Conservation (phyloP, 1,139 yeast genomes). For the Wickerhamomyces sp. region DNA sequence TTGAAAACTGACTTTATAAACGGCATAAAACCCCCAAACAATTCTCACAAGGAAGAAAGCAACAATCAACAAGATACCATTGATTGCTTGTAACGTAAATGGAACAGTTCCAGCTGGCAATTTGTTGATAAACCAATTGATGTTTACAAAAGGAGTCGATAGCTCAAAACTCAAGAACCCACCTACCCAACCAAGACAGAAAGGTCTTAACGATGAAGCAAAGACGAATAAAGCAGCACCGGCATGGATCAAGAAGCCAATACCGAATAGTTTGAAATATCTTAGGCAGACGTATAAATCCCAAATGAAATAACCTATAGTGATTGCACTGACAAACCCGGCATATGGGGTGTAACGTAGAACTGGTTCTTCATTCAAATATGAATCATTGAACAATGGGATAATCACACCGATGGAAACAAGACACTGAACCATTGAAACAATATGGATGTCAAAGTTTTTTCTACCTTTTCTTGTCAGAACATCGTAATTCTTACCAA, state of each 20-base stretch:
- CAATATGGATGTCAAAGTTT: constrained; percentile 86
- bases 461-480: constrained; percentile 43
- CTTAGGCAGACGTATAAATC: constrained; percentile 65
- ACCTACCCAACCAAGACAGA: constrained; percentile 79
- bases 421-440: constrained; percentile 78
- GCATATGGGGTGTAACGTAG: constrained; percentile 70
- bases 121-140: constrained; percentile 86
- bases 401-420: constrained; percentile 49
- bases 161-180: constrained; percentile 81
- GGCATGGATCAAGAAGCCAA: constrained; percentile 83
- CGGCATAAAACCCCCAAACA: constrained; percentile 83
- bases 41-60: constrained; percentile 78
- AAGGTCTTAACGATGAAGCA: constrained; percentile 55
- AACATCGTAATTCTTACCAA: constrained; percentile 45
- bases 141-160: constrained; percentile 90
- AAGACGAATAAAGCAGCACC: constrained; percentile 74
- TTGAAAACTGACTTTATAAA: constrained; percentile 30
- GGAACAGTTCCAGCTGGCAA: constrained; percentile 58
- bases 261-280: constrained; percentile 64
- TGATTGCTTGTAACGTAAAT: constrained; percentile 49
- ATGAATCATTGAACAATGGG: constrained; percentile 58
- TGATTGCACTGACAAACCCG: constrained; percentile 65
- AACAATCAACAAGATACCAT: constrained; percentile 66
- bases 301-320: constrained; percentile 89
- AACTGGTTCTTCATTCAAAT: constrained; percentile 38